Evolutionary conservation across 306 rosid genomes (phyloP).

Genomic region (Alnus rubra): DNA sequence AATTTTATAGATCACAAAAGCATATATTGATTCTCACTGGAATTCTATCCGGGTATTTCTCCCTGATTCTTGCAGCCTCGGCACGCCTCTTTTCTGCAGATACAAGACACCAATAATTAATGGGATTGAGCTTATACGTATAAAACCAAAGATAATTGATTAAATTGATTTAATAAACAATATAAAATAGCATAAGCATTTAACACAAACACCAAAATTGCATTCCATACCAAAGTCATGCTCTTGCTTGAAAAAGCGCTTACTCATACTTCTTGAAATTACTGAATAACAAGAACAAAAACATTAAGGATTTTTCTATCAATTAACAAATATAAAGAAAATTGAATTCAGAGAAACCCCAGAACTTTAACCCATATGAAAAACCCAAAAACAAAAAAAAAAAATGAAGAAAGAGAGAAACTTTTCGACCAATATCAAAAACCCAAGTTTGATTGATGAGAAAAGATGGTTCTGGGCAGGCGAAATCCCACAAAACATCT

Average conservation of each 20-base stretch:
- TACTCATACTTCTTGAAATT: conserved; percentile 33
- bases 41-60: conserved; percentile 55
- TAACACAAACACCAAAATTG: background rate
- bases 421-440: background rate
- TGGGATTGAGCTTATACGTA: background rate
- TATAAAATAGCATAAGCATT: background rate
- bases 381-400: background rate
- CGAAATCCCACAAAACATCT: background rate
- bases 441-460: background rate
- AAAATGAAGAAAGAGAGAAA: background rate
- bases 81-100: conserved; percentile 54
- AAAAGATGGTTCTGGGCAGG: background rate
- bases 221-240: conserved; percentile 40
- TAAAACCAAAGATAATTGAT: background rate
- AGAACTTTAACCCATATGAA: background rate
- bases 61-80: conserved; percentile 49
- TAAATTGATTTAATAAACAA: background rate
- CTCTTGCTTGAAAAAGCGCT: conserved; percentile 49
- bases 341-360: background rate
- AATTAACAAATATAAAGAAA: background rate
- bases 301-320: background rate
- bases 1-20: background rate
- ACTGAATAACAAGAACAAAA: conserved; percentile 21
- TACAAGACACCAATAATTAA: background rate
- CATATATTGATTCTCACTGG: conserved; percentile 44